phyloP scores from a whole-genome alignment of 169 alveolate species.

The Plasmodium knowlesi region DNA sequence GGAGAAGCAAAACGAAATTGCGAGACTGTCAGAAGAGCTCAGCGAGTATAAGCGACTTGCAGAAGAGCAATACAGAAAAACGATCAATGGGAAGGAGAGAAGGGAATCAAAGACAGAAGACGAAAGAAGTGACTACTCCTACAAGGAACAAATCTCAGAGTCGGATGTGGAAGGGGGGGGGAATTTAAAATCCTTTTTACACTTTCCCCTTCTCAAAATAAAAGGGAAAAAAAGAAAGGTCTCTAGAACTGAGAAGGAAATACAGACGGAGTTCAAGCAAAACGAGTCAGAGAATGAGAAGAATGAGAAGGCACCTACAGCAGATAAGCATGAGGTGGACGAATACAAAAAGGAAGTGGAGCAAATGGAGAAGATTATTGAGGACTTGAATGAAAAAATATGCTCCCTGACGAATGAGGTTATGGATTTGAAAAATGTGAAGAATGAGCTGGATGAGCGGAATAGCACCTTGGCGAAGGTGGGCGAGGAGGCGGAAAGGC shows the following conservation, averaged over 20 bases:
- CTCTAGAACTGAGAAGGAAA: slow-evolving; percentile 8
- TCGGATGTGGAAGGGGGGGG: slow-evolving; percentile 17
- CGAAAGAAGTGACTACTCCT: not conserved
- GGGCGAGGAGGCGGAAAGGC: not conserved
- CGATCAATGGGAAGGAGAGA: not conserved
- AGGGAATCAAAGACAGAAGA: not conserved
- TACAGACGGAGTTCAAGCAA: not conserved
- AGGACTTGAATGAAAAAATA: slow-evolving; percentile 44
- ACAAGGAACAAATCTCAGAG: slow-evolving; percentile 30
- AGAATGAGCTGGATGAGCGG: slow-evolving; percentile 40
- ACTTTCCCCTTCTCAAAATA: slow-evolving; percentile 1
- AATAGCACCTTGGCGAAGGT: not conserved
- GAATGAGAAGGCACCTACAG: not conserved
- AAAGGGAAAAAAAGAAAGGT: not conserved
- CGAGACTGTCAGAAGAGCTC: not conserved
- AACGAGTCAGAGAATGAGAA: not conserved
- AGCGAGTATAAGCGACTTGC: not conserved
- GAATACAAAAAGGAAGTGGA: slow-evolving; percentile 15
- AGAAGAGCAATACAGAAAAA: not conserved
- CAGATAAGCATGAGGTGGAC: not conserved
- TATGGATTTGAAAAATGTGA: slow-evolving; percentile 30
- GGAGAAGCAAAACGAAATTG: slow-evolving; percentile 7
- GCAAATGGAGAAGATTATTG: slow-evolving; percentile 2
- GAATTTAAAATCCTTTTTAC: slow-evolving; percentile 31
- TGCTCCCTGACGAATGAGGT: slow-evolving; percentile 20